These are phyloP conservation scores for Gaertneriomyces semiglobifer DNA, from an alignment of 192 early-diverging fungal genomes.

Conservation along the genomic window DNA sequence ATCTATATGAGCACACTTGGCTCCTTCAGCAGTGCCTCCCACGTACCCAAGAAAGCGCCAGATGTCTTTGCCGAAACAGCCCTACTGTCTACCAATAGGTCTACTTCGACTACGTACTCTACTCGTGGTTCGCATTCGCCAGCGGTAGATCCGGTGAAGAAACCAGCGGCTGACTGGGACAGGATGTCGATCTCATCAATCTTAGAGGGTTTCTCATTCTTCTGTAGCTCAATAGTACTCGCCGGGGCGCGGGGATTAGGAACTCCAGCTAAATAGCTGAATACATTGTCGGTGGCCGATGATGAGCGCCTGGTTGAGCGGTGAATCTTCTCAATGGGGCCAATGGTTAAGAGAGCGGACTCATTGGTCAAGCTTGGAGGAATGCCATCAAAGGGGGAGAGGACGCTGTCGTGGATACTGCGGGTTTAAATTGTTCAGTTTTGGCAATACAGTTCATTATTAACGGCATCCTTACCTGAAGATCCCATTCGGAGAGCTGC, in stretches of 20 bases:
- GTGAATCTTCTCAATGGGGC: slow-evolving; percentile 20
- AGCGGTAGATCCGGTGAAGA: slow-evolving; percentile 14
- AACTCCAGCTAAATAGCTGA: too few relatives aligned
- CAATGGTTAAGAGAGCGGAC: slow-evolving; percentile 23
- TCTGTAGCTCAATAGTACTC: too few relatives aligned
- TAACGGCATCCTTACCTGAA: slow-evolving; percentile 4
- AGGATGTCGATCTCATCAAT: slow-evolving; percentile 29
- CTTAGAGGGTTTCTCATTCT: too few relatives aligned
- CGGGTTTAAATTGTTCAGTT: background rate
- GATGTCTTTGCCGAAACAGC: slow-evolving; percentile 15
- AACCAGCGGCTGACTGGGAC: slow-evolving; percentile 4
- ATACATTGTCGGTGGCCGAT: too few relatives aligned
- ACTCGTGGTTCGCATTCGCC: slow-evolving; percentile 25
- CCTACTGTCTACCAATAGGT: slow-evolving; percentile 23
- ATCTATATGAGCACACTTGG: slow-evolving; percentile 11
- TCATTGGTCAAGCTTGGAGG: slow-evolving; percentile 7
- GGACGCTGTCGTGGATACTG: slow-evolving; percentile 16
- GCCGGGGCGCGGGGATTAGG: too few relatives aligned
- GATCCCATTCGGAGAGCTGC: slow-evolving; percentile 3
- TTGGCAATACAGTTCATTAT: too few relatives aligned
- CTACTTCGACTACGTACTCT: slow-evolving; percentile 16
- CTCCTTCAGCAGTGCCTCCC: slow-evolving; percentile 14
- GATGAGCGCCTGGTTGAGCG: too few relatives aligned
- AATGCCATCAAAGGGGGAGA: slow-evolving; percentile 14
- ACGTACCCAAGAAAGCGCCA: slow-evolving; percentile 18